phyloP scores from a whole-genome alignment of 83 land plant genomes.

The Picea engelmannii region DNA sequence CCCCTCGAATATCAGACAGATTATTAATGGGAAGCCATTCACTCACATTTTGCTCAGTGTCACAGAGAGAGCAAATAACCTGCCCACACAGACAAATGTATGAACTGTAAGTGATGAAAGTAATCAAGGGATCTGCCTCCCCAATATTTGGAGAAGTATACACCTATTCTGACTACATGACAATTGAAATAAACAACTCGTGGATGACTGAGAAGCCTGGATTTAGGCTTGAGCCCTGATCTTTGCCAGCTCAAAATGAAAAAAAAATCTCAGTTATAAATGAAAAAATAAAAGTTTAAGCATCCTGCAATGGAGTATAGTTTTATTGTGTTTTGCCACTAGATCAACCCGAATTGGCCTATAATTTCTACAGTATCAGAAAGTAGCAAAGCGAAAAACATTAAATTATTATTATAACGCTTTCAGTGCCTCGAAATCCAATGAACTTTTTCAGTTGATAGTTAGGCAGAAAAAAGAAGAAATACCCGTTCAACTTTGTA shows the following conservation, averaged over 20 bases:
- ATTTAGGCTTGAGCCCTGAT: neutral
- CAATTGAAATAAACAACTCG: neutral
- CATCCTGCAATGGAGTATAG: neutral
- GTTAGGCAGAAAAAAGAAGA: neutral
- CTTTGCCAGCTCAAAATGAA: no score
- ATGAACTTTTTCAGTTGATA: no score
- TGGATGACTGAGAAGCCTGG: neutral
- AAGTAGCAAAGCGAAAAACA: neutral
- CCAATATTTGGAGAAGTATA: neutral
- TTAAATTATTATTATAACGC: no score
- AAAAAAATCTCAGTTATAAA: no score
- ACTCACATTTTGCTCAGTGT: slow-evolving; percentile 66
- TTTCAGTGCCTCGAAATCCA: no score
- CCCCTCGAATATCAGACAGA: neutral
- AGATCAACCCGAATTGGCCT: no score
- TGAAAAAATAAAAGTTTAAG: no score
- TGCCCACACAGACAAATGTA: slow-evolving; percentile 28
- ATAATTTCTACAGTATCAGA: neutral
- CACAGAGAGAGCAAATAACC: slow-evolving; percentile 88
- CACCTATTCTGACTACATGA: no score
- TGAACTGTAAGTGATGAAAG: neutral
- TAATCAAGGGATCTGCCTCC: neutral
- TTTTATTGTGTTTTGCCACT: neutral
- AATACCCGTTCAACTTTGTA: slow-evolving; percentile 31
- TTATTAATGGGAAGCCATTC: neutral